Base-by-base conservation (phyloP, 306 rosid species). In the Dryas alaskensis region DNA sequence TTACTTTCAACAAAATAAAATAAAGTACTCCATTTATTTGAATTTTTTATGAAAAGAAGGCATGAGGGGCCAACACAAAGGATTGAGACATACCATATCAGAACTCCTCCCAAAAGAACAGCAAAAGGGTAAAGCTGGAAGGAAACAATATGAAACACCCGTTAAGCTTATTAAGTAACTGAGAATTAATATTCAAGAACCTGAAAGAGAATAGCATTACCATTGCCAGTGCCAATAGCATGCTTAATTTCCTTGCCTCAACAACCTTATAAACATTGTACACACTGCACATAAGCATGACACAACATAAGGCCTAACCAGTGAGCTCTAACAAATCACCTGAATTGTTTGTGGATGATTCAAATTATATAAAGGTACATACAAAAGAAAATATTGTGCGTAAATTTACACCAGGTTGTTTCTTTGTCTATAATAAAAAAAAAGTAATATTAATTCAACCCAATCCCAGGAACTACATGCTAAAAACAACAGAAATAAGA, bases 181-280 rank as follows among this genome's bases (percentile, higher is more conserved):
- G 6, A 82, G 46, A 69, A 57, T 70, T 67, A 57, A 27, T 73
- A 61, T 60, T 52, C 51, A 81, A 57, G 55, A 13, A 63, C 25
- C 65, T 2, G 39, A 77, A 42, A 54, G 5, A 48, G 62, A 62
- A 67, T 61, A 46, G 37, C 45, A 72, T 78, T 88, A 95, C 99
- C 99, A 92, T 95, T 55, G 98, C 98, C 79, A 95, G 76, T 40
- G 98, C 96, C 76, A 78, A 87, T 42, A 87, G 79, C 92, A 88
- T 84, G 86, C 84, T 92, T 86, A 84, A 90, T 64, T 85, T 95
- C 84, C 87, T 87, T 42, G 89, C 79, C 80, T 82, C 87, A 86
- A 95, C 97, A 78, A 95, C 92, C 80, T 90, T 89, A n/a, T 75
- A 65, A 79, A 88, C 97, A 78, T 87, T 92, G 61, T n/a, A 61